These are phyloP conservation scores for Clathrus columnatus DNA, from an alignment of 768 basidiomycete species.

Conservation along the genomic window DNA sequence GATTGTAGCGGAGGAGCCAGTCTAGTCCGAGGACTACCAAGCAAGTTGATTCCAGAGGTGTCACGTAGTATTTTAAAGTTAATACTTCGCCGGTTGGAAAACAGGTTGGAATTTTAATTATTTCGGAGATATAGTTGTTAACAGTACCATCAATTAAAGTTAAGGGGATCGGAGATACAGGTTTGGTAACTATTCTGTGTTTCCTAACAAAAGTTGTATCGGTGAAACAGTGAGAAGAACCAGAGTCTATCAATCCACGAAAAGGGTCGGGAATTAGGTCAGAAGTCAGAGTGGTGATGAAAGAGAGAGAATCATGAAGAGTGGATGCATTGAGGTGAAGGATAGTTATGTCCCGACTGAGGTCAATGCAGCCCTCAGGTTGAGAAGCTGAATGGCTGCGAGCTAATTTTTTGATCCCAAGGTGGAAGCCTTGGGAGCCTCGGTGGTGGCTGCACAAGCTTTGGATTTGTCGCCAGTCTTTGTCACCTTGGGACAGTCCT, in stretches of 20 bases:
- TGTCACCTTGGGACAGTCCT: background rate
- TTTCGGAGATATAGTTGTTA: background rate
- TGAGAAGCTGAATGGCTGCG: background rate
- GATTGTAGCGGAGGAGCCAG: constrained; percentile 17
- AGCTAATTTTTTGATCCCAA: background rate
- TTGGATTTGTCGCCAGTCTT: background rate
- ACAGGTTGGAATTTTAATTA: background rate
- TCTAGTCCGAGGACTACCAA: constrained; percentile 12
- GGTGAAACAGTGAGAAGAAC: background rate
- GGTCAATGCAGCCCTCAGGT: background rate
- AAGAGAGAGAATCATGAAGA: background rate
- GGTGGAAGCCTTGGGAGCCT: background rate
- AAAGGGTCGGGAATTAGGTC: background rate
- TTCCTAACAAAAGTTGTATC: background rate
- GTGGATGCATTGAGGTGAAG: background rate
- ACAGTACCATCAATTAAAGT: background rate
- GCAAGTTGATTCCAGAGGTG: background rate
- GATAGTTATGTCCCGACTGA: background rate
- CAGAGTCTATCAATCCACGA: background rate
- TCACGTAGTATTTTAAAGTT: background rate
- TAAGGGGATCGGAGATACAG: background rate
- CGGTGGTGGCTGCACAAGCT: background rate
- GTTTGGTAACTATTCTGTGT: background rate
- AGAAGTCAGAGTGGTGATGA: background rate
- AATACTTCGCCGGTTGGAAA: background rate